These are phyloP conservation scores for Nemania serpens DNA, from an alignment of 2,329 filamentous ascomycete genomes.

Conservation along the genomic window DNA sequence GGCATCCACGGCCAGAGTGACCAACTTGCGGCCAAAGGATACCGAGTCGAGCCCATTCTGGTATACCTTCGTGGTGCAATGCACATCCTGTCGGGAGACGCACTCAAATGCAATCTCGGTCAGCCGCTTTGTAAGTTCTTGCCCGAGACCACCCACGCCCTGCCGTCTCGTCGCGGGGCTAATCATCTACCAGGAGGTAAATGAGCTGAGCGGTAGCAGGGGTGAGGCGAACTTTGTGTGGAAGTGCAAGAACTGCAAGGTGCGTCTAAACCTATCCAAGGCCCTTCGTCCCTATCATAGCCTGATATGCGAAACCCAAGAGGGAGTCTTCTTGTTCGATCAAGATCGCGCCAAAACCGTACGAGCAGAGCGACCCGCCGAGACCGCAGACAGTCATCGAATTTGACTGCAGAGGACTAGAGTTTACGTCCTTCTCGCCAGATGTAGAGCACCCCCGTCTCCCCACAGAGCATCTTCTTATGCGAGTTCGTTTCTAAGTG, in stretches of 20 bases:
- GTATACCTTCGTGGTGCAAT: constrained; percentile 98
- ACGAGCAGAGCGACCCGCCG: constrained; percentile 71
- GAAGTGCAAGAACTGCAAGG: constrained; percentile 98
- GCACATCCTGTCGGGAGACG: constrained; percentile 92
- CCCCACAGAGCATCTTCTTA: neutral
- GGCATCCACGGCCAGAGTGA: constrained; percentile 66
- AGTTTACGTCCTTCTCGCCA: constrained; percentile 88
- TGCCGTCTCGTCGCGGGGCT: neutral
- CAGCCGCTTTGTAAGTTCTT: constrained; percentile 76
- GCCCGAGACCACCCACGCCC: too few species aligned
- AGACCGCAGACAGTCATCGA: constrained; percentile 81
- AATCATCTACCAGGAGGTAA: constrained; percentile 68
- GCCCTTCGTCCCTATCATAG: neutral
- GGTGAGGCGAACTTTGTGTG: constrained; percentile 99
- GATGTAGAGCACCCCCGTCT: constrained; percentile 63
- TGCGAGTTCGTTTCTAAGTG: constrained; percentile 16
- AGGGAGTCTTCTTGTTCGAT: constrained; percentile 86
- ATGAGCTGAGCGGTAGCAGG: constrained; percentile 89
- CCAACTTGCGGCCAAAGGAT: constrained; percentile 84
- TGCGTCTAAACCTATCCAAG: constrained; percentile 45
- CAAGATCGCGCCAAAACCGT: constrained; percentile 72
- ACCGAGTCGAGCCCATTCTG: constrained; percentile 83
- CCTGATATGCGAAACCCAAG: constrained; percentile 48
- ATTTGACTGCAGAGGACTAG: constrained; percentile 91
- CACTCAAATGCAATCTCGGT: constrained; percentile 87